Evolutionary conservation across 192 early-diverging fungal genomes (phyloP).

Genomic region (Blastocladiella britannica): DNA sequence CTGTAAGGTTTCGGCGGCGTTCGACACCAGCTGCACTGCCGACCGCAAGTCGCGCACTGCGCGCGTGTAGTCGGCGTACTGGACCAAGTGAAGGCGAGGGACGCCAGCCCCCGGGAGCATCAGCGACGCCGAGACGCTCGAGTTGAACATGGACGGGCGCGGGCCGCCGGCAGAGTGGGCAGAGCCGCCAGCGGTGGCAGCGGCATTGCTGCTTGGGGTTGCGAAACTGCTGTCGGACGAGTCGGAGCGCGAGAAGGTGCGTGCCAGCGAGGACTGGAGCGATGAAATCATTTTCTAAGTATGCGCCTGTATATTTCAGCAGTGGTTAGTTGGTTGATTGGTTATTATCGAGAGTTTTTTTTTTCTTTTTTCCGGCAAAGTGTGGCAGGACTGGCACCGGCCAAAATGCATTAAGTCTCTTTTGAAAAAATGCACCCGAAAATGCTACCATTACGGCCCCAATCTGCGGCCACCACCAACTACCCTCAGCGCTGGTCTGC

Average conservation of each 20-base stretch:
- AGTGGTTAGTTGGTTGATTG: too few relatives aligned
- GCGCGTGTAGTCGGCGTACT: not conserved
- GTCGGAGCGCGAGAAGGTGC: not conserved
- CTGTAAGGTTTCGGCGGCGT: not conserved
- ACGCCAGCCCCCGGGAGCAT: not conserved
- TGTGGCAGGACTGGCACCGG: too few relatives aligned
- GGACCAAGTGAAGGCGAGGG: not conserved
- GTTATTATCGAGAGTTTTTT: too few relatives aligned
- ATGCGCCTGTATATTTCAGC: too few relatives aligned
- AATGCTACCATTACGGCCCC: too few relatives aligned
- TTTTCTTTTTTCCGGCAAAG: too few relatives aligned
- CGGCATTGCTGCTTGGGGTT: not conserved
- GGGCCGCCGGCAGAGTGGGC: not conserved
- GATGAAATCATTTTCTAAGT: not conserved
- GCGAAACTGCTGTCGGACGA: too few relatives aligned
- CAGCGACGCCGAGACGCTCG: not conserved
- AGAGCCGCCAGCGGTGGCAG: not conserved
- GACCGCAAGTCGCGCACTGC: not conserved
- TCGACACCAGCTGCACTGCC: not conserved
- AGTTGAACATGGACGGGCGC: not conserved
- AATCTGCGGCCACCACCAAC: too few relatives aligned
- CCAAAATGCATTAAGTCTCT: too few relatives aligned
- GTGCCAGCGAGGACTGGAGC: not conserved
- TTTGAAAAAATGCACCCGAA: too few relatives aligned
- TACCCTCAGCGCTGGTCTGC: too few relatives aligned